phyloP scores from a whole-genome alignment of 805 yeast genomes.

The Monosporozyma servazzii region DNA sequence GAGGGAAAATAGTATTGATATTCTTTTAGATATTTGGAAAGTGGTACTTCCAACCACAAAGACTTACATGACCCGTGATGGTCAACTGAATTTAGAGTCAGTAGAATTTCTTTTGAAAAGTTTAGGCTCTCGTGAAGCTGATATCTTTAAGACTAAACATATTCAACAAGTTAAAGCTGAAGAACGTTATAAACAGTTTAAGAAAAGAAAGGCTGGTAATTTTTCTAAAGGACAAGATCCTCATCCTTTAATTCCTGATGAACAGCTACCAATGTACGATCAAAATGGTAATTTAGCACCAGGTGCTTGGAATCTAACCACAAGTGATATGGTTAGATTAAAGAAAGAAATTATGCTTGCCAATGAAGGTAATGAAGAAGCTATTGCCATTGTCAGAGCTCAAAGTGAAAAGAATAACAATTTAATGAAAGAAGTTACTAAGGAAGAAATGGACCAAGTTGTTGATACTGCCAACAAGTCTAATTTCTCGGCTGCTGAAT shows the following conservation, averaged over 20 bases:
- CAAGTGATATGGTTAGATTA: slow-evolving; percentile 61
- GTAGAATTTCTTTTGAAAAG: slow-evolving; percentile 62
- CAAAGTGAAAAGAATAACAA: slow-evolving; percentile 28
- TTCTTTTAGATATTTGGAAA: slow-evolving; percentile 78
- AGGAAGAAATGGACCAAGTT: slow-evolving; percentile 24
- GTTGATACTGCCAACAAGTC: slow-evolving; percentile 32
- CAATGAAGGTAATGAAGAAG: slow-evolving; percentile 58
- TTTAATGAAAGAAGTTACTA: slow-evolving; percentile 19
- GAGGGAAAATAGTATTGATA: slow-evolving; percentile 86
- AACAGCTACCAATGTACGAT: slow-evolving; percentile 67
- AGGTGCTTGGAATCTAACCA: slow-evolving; percentile 55
- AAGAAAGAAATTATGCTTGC: slow-evolving; percentile 58
- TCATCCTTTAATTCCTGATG: slow-evolving; percentile 62
- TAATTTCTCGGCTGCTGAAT: slow-evolving; percentile 40
- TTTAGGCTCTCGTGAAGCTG: slow-evolving; percentile 67
- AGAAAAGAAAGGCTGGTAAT: slow-evolving; percentile 41
- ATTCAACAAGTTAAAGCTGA: slow-evolving; percentile 62
- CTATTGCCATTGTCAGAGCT: slow-evolving; percentile 51
- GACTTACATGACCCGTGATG: slow-evolving; percentile 85
- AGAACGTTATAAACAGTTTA: slow-evolving; percentile 38
- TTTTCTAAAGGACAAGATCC: slow-evolving; percentile 66
- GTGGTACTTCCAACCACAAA: slow-evolving; percentile 52
- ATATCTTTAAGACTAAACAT: slow-evolving; percentile 61
- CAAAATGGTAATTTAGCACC: slow-evolving; percentile 64
- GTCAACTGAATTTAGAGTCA: slow-evolving; percentile 61